Conservation (phyloP, 208 protist species). For the Crithidia expoeki region DNA sequence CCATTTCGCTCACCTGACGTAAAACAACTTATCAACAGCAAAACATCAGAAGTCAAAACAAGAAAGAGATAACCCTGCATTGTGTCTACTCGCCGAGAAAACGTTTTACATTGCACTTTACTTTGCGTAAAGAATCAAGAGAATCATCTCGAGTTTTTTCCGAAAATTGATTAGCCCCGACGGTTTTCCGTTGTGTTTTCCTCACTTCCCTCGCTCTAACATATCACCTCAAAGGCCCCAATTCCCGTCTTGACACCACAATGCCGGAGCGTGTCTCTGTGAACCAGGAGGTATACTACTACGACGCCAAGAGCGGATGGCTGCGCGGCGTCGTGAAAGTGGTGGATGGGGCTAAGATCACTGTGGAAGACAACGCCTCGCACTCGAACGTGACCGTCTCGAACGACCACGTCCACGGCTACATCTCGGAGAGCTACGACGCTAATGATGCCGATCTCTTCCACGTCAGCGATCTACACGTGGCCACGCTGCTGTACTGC, state of each 20-base stretch:
- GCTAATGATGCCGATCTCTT: conserved; percentile 75
- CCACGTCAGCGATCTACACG: conserved; percentile 90
- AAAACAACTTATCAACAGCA: too few relatives aligned
- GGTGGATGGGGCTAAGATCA: conserved; percentile 54
- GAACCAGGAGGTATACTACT: conserved; percentile 83
- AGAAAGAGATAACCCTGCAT: too few relatives aligned
- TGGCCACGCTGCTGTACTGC: conserved; percentile 89
- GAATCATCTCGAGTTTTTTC: too few relatives aligned
- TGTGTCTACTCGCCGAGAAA: too few relatives aligned
- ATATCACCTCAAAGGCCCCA: not conserved
- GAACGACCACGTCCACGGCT: conserved; percentile 62
- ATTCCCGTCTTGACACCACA: not conserved
- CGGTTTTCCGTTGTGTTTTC: not conserved
- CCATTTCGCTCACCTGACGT: too few relatives aligned
- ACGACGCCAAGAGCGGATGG: conserved; percentile 77
- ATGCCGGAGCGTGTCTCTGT: conserved; percentile 75
- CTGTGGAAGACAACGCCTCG: conserved; percentile 47
- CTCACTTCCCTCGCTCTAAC: too few relatives aligned
- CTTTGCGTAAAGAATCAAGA: too few relatives aligned
- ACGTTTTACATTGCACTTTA: too few relatives aligned
- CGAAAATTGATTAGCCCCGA: too few relatives aligned
- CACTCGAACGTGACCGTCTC: conserved; percentile 37
- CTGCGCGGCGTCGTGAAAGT: conserved; percentile 54
- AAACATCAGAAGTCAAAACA: too few relatives aligned
- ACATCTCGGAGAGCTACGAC: conserved; percentile 82